These are phyloP conservation scores for Saccharomycopsis hybrid DNA, from an alignment of 1,139 yeast species.

Conservation along the genomic window DNA sequence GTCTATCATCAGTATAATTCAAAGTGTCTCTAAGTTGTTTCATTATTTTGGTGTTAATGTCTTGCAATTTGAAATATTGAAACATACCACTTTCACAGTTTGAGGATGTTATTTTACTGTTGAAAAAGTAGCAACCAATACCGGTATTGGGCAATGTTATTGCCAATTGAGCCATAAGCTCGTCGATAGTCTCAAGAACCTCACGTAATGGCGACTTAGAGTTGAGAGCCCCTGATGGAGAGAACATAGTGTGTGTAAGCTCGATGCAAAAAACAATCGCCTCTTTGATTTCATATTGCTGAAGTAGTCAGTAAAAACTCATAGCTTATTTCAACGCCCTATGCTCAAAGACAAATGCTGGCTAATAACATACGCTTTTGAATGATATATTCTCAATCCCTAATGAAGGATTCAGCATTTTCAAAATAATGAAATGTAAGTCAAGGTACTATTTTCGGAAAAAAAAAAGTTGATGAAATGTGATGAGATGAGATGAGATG, in stretches of 20 bases:
- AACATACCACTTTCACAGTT: conserved; percentile 30
- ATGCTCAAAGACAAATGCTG: too few species aligned
- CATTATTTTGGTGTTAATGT: conserved; percentile 36
- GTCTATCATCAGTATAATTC: conserved; percentile 25
- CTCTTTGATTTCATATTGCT: conserved; percentile 49
- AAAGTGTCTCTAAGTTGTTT: conserved; percentile 34
- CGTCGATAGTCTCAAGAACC: conserved; percentile 48
- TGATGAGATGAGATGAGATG: too few species aligned
- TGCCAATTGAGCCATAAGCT: conserved; percentile 50
- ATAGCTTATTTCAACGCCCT: too few species aligned
- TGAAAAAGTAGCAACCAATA: conserved; percentile 57
- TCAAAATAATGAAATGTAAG: too few species aligned
- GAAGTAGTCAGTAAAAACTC: too few species aligned
- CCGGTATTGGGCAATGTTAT: conserved; percentile 59
- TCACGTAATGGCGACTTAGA: conserved; percentile 41
- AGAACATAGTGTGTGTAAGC: conserved; percentile 44
- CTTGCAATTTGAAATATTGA: conserved; percentile 33
- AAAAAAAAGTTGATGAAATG: too few species aligned
- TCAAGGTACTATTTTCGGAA: too few species aligned
- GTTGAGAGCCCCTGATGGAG: conserved; percentile 32
- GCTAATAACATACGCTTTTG: too few species aligned
- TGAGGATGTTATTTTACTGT: conserved; percentile 31
- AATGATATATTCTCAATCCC: too few species aligned
- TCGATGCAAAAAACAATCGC: conserved; percentile 61
- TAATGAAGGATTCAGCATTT: too few species aligned